A percentile compares a stretch with the other conserved stretches of the same genome.
Conservation (phyloP, 495 filamentous ascomycete genomes). For the Immersiella caudata region DNA sequence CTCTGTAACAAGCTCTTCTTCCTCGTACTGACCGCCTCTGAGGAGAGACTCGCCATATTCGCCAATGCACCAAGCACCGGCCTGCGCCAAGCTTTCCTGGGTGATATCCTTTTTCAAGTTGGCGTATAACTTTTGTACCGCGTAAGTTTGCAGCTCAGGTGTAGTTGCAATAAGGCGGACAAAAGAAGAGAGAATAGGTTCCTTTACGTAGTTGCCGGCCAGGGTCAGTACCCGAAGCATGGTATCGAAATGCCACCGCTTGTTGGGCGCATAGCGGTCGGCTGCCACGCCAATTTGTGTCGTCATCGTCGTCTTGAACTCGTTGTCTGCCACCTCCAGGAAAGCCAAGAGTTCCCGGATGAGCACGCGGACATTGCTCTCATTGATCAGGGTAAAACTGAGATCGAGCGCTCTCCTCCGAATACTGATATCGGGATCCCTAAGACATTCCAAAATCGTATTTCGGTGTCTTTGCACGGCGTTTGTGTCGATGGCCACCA, state of each 20-base stretch:
- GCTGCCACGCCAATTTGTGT: constrained; percentile 96
- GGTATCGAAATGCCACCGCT: constrained; percentile 97
- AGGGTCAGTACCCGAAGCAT: constrained; percentile 93
- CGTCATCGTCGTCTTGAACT: constrained; percentile 98
- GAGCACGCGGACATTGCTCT: constrained; percentile 89
- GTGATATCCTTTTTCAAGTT: constrained; percentile 93
- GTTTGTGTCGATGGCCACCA: constrained; percentile 96
- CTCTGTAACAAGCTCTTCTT: constrained; percentile 88
- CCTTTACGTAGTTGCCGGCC: constrained; percentile 95
- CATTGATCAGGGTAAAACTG: constrained; percentile 97
- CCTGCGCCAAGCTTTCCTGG: constrained; percentile 90
- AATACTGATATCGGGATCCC: constrained; percentile 99
- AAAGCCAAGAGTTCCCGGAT: constrained; percentile 92
- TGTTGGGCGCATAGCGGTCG: constrained; percentile 92
- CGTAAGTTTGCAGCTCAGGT: constrained; percentile 92
- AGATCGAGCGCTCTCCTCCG: constrained; percentile 90
- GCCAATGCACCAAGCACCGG: constrained; percentile 97
- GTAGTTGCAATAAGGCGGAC: constrained; percentile 94
- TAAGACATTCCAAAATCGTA: constrained; percentile 92
- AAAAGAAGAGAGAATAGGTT: constrained; percentile 96
- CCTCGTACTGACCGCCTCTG: constrained; percentile 87
- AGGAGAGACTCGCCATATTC: constrained; percentile 93
- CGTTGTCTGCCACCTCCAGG: constrained; percentile 93
- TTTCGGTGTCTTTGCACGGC: constrained; percentile 96
- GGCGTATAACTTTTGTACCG: constrained; percentile 89